A percentile compares a stretch with the other conserved stretches of the same genome.
Evolutionary conservation across 176 grass and related monocot species (phyloP).

Genomic region (Triticum timopheevii): DNA sequence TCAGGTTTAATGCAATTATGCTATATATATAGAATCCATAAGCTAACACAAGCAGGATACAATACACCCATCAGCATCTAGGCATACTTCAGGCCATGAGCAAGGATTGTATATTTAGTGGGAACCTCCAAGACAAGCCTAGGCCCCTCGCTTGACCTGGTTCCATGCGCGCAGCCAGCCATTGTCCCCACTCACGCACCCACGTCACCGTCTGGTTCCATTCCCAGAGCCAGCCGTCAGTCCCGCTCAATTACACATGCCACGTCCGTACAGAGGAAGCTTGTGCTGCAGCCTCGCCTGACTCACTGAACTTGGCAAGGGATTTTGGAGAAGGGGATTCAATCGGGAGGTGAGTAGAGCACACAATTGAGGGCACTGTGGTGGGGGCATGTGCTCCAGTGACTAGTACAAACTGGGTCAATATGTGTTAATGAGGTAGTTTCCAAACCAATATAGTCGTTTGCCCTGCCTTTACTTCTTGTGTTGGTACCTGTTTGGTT

Average conservation of each 20-base stretch:
- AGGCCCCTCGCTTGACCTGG: background rate
- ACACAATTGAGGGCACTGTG: too few species aligned
- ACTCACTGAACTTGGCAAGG: too few species aligned
- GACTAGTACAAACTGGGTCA: too few species aligned
- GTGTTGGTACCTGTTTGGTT: too few species aligned
- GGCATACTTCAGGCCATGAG: background rate
- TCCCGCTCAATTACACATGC: background rate
- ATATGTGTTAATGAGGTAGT: too few species aligned
- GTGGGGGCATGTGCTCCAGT: too few species aligned
- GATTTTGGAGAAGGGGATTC: too few species aligned
- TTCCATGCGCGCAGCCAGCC: background rate
- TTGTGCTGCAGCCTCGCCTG: too few species aligned
- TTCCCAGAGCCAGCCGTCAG: background rate
- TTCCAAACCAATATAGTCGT: too few species aligned
- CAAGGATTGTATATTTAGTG: background rate
- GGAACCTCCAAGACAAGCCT: background rate
- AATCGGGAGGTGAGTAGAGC: too few species aligned
- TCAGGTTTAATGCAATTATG: background rate
- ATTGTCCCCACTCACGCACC: background rate
- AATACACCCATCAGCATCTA: background rate
- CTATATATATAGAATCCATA: background rate
- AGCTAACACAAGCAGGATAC: background rate
- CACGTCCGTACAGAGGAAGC: too few species aligned
- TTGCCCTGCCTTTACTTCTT: too few species aligned
- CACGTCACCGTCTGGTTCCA: background rate